Conservation (phyloP, 257 asterid genomes). For the Nicotiana tabacum region DNA sequence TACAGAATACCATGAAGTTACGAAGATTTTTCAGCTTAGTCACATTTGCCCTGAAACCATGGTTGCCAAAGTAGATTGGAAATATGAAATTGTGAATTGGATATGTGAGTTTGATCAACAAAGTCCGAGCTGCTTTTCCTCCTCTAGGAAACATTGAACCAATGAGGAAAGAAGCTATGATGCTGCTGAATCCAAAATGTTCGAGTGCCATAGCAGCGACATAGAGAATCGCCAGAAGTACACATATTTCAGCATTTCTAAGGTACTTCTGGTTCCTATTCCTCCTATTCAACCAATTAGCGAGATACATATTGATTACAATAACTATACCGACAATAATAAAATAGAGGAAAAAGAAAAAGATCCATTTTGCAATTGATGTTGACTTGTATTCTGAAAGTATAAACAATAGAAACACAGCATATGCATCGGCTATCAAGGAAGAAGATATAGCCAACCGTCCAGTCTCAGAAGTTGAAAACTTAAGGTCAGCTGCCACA, state of each 20-base stretch:
- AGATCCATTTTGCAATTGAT: conserved; percentile 28
- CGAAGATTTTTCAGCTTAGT: conserved; percentile 44
- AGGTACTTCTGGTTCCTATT: conserved; percentile 73
- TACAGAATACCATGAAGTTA: conserved; percentile 39
- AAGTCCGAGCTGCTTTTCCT: conserved; percentile 83
- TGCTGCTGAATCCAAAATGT: conserved; percentile 75
- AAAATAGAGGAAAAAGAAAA: conserved; percentile 33
- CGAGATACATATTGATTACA: conserved; percentile 41
- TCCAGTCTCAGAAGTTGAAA: conserved; percentile 77
- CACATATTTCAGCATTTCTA: conserved; percentile 57
- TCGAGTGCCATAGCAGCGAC: conserved; percentile 74
- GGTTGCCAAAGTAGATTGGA: conserved; percentile 89
- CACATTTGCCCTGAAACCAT: conserved; percentile 83
- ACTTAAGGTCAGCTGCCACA: conserved; percentile 75
- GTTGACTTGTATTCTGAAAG: conserved; percentile 35
- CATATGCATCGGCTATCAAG: conserved; percentile 62
- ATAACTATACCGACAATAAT: conserved; percentile 43
- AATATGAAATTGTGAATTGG: conserved; percentile 73
- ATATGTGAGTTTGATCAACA: conserved; percentile 71
- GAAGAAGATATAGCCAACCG: conserved; percentile 77
- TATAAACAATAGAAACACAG: conserved; percentile 55
- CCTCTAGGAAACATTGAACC: conserved; percentile 93
- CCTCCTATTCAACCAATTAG: conserved; percentile 72
- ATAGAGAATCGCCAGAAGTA: conserved; percentile 57
- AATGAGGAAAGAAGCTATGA: conserved; percentile 66